Base-by-base conservation (phyloP, 805 yeast genomes). In the Yamadazyma sp. region DNA sequence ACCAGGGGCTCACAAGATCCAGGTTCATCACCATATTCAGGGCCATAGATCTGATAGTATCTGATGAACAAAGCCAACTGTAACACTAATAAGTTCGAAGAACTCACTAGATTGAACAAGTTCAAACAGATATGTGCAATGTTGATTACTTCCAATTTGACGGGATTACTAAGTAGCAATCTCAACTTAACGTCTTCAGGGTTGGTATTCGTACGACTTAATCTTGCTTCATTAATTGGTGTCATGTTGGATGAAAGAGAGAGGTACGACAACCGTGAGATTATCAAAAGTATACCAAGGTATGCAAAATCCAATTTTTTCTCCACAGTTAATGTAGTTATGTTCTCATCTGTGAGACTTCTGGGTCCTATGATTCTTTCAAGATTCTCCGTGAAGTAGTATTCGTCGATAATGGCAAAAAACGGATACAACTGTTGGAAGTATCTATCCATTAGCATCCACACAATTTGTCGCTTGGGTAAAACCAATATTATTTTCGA, bases 381-480 rank as follows among this genome's bases (percentile, higher is more conserved):
- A 13, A 78, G 53, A 31, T 70, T 67, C 14, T 48, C 49, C 34
- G 67, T 66, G 52, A 77, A 77, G 9, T 64, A 66, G 38, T 49
- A 60, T 51, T 82, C 86, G 55, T 82, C 88, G 20, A 82, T 57
- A 42, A 75, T 76, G 2, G 90, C 89, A 45, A 82, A 64, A 40
- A 75, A 79, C 9, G 84, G 73, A 52, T 82, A 83, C 3, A 82
- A 54, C 18, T 70, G 66, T 10, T 68, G 70, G 54, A 82, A 82
- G 46, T 75, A 82, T 43, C 80, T 60, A 42, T 80, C 78, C 19
- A 82, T 57, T 29, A 80, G 60, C 33, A 70, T 49, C 75, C 82
- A 74, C 6, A 81, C 65, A 1, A 77, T 68, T 41, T 67, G 68
- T 46, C 74, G 71, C 18, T 62, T 68, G 0, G 90, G 90, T 34